Percentiles rank a stretch among this genome's conserved stretches.
phyloP scores from a whole-genome alignment of 2,329 filamentous ascomycete genomes.

The Curvularia verruculosa region DNA sequence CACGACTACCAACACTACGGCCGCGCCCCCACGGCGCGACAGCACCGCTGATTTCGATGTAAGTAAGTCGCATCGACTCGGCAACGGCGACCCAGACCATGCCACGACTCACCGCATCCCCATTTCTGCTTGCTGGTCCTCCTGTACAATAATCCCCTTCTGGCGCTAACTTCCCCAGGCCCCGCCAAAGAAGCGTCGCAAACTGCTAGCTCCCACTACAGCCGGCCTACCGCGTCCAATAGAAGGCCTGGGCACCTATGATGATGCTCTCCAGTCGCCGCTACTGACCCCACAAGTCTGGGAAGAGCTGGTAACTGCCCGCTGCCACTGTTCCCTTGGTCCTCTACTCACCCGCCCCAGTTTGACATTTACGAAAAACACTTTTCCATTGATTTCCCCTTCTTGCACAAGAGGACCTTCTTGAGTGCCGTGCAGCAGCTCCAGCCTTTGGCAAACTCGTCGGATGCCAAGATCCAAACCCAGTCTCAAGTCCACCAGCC shows the following conservation, averaged over 20 bases:
- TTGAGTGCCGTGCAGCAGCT: slow-evolving; percentile 44
- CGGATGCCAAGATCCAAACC: slow-evolving; percentile 20
- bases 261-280: slow-evolving; percentile 67
- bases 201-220: slow-evolving; percentile 47
- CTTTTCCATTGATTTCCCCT: slow-evolving; percentile 74
- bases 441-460: slow-evolving; percentile 42
- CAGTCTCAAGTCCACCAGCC: slow-evolving; percentile 49
- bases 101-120: not conserved
- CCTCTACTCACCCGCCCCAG: slow-evolving; percentile 29
- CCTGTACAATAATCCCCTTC: slow-evolving; percentile 3
- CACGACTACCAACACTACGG: slow-evolving; percentile 18
- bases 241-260: slow-evolving; percentile 52
- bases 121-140: not conserved
- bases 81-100: not conserved
- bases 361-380: slow-evolving; percentile 74
- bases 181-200: slow-evolving; percentile 39
- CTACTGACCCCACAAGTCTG: slow-evolving; percentile 70
- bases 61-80: slow-evolving; percentile 12
- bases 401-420: slow-evolving; percentile 71
- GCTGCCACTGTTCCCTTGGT: not conserved
- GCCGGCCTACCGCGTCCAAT: slow-evolving; percentile 37
- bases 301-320: slow-evolving; percentile 61
- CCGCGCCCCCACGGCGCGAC: slow-evolving; percentile 51
- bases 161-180: slow-evolving; percentile 14
- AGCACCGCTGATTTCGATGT: slow-evolving; percentile 35